A percentile compares a stretch with the other conserved stretches of the same genome.
phyloP scores from a whole-genome alignment of 2,329 filamentous ascomycete species.

The Pseudonectria buxi region DNA sequence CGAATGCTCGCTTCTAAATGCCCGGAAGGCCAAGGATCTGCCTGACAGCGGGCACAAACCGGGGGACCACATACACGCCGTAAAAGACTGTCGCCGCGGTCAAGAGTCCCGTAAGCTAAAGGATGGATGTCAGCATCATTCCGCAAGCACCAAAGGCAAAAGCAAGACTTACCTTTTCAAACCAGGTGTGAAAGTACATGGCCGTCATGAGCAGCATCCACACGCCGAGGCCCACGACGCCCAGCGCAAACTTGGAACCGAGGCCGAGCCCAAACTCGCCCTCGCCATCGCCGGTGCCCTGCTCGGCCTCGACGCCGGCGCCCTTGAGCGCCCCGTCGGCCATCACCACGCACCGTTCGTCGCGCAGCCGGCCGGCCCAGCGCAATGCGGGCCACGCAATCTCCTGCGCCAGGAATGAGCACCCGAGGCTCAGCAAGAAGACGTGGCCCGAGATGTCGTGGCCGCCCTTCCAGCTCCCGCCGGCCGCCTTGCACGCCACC shows the following conservation, averaged over 20 bases:
- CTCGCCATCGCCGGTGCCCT: constrained; percentile 15
- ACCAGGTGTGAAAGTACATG: constrained; percentile 97
- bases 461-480: constrained; percentile 83
- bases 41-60: constrained; percentile 41
- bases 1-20: constrained; percentile 28
- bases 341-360: constrained; percentile 62
- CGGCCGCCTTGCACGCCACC: constrained; percentile 73
- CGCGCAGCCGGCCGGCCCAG: constrained; percentile 36
- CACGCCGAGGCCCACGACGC: constrained; percentile 63
- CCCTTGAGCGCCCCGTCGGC: constrained; percentile 58
- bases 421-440: constrained; percentile 82
- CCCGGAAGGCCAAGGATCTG: constrained; percentile 44
- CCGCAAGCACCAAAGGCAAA: rapidly evolving
- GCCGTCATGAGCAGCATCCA: constrained; percentile 99
- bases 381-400: constrained; percentile 52
- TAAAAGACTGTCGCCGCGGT: constrained; percentile 43
- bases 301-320: constrained; percentile 41
- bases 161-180: constrained; percentile 72
- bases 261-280: constrained; percentile 32
- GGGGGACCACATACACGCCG: constrained; percentile 44
- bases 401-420: constrained; percentile 75
- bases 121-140: constrained; percentile 17
- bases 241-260: constrained; percentile 50
- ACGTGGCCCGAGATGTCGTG: constrained; percentile 96
- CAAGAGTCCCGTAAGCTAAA: constrained; percentile 47